Conservation (phyloP, 2,329 filamentous ascomycete species). For the Penicillium sp. region DNA sequence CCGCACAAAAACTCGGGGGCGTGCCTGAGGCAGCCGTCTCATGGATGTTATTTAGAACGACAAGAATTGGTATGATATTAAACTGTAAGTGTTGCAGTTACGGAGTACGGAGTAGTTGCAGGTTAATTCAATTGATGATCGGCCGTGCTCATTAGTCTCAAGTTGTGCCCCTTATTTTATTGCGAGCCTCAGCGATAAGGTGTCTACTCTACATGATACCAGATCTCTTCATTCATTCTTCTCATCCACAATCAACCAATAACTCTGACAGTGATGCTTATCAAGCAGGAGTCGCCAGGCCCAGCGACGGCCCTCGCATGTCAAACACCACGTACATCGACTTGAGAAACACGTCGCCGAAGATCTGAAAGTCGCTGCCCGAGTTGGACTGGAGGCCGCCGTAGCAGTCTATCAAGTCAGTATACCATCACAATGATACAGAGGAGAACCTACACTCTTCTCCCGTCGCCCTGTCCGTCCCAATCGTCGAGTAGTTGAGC, state of each 20-base stretch:
- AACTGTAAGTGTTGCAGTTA: no score
- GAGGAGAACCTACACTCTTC: constrained; percentile 31
- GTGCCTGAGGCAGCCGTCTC: no score
- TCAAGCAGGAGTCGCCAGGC: constrained; percentile 48
- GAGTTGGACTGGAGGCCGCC: constrained; percentile 59
- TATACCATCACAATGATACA: constrained; percentile 1
- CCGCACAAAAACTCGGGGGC: constrained; percentile 16
- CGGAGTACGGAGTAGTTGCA: no score
- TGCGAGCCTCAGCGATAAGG: no score
- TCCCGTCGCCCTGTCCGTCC: constrained; percentile 40
- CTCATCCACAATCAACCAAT: not conserved
- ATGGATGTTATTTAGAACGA: no score
- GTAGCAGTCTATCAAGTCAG: constrained; percentile 46
- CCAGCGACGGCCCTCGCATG: constrained; percentile 45
- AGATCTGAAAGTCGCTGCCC: constrained; percentile 54
- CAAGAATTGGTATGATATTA: no score
- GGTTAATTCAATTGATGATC: no score
- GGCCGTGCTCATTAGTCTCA: no score
- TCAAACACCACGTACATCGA: constrained; percentile 60
- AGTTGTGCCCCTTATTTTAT: no score
- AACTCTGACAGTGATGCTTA: constrained; percentile 9
- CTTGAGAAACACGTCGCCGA: constrained; percentile 60
- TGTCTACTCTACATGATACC: not conserved
- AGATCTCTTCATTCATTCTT: constrained; percentile 4
- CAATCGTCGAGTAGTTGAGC: constrained; percentile 50